Evolutionary conservation across 805 yeast genomes (phyloP).

Genomic region (Wilhelminamyces savonicus): DNA sequence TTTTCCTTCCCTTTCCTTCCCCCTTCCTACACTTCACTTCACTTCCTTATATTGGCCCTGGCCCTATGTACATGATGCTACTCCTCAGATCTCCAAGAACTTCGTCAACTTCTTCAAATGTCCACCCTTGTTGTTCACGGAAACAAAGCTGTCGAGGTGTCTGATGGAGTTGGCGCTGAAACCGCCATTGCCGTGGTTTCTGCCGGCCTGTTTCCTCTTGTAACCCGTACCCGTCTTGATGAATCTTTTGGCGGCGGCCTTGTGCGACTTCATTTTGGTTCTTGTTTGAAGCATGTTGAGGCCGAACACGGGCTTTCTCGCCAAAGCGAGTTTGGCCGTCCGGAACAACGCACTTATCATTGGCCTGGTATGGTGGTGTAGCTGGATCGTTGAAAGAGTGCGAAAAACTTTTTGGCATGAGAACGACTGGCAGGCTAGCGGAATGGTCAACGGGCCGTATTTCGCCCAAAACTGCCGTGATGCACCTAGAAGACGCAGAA

Average conservation of each 20-base stretch:
- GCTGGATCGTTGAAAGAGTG: too few species aligned
- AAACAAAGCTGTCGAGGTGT: slow-evolving; percentile 52
- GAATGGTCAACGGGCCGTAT: too few species aligned
- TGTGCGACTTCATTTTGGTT: slow-evolving; percentile 66
- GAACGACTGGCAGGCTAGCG: too few species aligned
- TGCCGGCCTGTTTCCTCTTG: slow-evolving; percentile 59
- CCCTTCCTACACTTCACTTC: too few species aligned
- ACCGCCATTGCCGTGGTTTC: slow-evolving; percentile 91
- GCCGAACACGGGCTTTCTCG: slow-evolving; percentile 9
- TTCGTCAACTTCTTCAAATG: slow-evolving; percentile 57
- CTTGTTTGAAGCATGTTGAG: slow-evolving; percentile 30
- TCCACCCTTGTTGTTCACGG: slow-evolving; percentile 44
- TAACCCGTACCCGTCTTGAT: slow-evolving; percentile 64
- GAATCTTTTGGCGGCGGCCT: slow-evolving; percentile 86
- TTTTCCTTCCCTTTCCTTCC: too few species aligned
- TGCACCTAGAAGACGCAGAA: too few species aligned
- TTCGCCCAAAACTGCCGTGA: too few species aligned
- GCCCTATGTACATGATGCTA: too few species aligned
- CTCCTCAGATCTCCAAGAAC: slow-evolving; percentile 35
- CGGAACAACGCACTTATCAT: too few species aligned
- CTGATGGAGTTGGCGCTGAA: slow-evolving; percentile 63
- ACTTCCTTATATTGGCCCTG: too few species aligned
- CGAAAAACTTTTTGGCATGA: too few species aligned
- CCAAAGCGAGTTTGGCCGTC: slow-evolving; percentile 10
- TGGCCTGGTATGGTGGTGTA: too few species aligned